Evolutionary conservation across 2,329 filamentous ascomycete species (phyloP), one percentile per base, ranked within the genome.

Genomic region (Beauveria asiatica): DNA sequence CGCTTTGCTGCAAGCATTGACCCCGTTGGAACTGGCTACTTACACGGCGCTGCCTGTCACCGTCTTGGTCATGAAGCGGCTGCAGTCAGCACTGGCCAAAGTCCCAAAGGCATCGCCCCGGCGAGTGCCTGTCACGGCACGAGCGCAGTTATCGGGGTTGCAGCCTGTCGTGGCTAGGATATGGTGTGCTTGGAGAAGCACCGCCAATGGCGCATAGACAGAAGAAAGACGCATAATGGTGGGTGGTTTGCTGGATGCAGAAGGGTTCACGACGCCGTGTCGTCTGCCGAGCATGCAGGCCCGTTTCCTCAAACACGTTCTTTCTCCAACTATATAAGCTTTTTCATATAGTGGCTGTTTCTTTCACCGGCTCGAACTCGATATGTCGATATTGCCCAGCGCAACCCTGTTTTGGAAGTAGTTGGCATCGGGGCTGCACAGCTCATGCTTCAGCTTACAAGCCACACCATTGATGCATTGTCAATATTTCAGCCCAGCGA

Each of bases 91-190:
- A 37, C 45, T 33, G 25, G 52, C 48, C 21, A 39, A 23, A 2
- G 52, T 37, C 9, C 10, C 44, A 30, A 57, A 51, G 4, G 27
- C 46, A 19, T 42, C 37, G 5, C 59, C 53, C 2, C 53, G 52
- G 17, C 59, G 59, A 19, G 59, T 61, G 7, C 59, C 59, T n/a
- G 59, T 61, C 13, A 61, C 59, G 16, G 59, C 59, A 16, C 52
- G 53, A n/a, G 59, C 59, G 48, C 59, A 61, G 16, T 61, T 61
- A 50, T 61, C 57, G 1, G 48, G 1, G 19, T 52, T 52, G 39
- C 57, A 59, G n/a, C 5, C 33, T 27, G 11, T 25, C 6, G 23
- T 44, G n/a, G 56, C 55, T 1, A 23, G 10, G n/a, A 37, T 23
- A 11, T 23, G 7, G 27, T 11, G 41, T 5, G 25, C 33, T 2